Evolutionary conservation across 2,329 filamentous ascomycete species (phyloP), one percentile per base, ranked within the genome.

Genomic region (Hypoxylon sp.): DNA sequence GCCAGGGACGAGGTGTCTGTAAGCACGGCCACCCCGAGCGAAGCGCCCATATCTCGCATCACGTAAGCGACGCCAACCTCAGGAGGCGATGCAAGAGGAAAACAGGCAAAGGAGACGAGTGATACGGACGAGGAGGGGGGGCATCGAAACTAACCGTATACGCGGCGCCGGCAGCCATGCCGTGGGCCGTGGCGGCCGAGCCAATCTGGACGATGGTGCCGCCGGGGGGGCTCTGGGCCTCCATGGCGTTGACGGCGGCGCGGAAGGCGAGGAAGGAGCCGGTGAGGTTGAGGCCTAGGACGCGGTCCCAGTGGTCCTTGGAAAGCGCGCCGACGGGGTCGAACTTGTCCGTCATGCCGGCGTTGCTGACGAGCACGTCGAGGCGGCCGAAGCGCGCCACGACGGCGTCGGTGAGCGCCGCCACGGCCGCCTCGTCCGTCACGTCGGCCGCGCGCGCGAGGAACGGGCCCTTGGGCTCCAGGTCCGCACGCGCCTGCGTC

Each of bases 281-380:
- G 18, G 60, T 67, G 8, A 65, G 40, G 45, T 65, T 65, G 21
- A 86, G 73, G 10, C 74, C 76, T 38, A 87, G 76, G 8, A 86
- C 78, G 3, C 72, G 73, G 56, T 85, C 77, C 83, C 82, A 86
- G 3, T 77, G 65, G 2, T 69, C 71, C 53, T 75, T 76, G 20
- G 79, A 76, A 48, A 79, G 70, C 10, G 75, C 73, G 8, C 79
- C 83, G 0, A 80, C 80, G 8, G 73, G 72, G 31, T 75, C 76
- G 57, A 80, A 82, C 15, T 47, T 59, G 42, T 66, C 62, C 38
- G 45, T 40, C 53, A 64, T 62, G 51, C 56, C 64, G 27, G 64
- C 62, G 43, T 61, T 62, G 52, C 52, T 62, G 20, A 64, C 55
- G 40, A 62, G 43, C 17, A 63, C 54, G 11, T 63, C 58, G 11